Evolutionary conservation across 1,139 yeast genomes (phyloP), one percentile per base, ranked within the genome.

Genomic region (Nadsonia starkeyi-henricii): DNA sequence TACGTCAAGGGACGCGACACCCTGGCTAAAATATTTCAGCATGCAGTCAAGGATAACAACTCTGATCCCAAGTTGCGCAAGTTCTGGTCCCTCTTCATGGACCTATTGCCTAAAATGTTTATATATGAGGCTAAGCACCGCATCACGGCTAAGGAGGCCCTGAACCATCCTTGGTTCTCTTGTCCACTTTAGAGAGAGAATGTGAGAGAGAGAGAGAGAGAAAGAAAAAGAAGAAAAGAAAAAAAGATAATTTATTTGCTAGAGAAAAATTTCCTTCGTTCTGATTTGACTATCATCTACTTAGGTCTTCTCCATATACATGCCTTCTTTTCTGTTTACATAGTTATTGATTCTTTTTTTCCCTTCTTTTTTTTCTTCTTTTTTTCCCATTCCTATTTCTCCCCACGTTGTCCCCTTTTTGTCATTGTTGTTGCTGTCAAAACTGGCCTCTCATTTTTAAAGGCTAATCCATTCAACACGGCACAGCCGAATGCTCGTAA

Each of bases 111-210:
- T 51, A 81, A 80, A 62, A 86, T 91, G 96, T 76, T 91, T 51
- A 88, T 88, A 8, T 91, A 91, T 63, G 97, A 91, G 62, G 96
- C 98, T 23, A 81, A 85, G 58, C 85, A 83, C 70, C 80, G 99
- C 66, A 85, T 89, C 54, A 83, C 94, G 36, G 97, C 97, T 1
- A 91, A 81, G 2, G 85, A 85, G 54, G 95, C 96, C 1, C 72
- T 91, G 59, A 76, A 81, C 15, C 98, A 93, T 65, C 93, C 93
- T 15, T 73, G 69, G 69, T 55, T 68, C 52, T 45, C 45, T 28
- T 47, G 4, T 33, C 28, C 28, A 5, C 28, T 23, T 23, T 23
- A 23, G n/a, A n/a, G n/a, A n/a, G n/a, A n/a, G n/a, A n/a, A n/a
- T n/a, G n/a, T n/a, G n/a, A n/a, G n/a, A n/a, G n/a, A n/a, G n/a